Evolutionary conservation across 2,329 filamentous ascomycete species (phyloP).

Genomic region (Hyphodiscus sp.): DNA sequence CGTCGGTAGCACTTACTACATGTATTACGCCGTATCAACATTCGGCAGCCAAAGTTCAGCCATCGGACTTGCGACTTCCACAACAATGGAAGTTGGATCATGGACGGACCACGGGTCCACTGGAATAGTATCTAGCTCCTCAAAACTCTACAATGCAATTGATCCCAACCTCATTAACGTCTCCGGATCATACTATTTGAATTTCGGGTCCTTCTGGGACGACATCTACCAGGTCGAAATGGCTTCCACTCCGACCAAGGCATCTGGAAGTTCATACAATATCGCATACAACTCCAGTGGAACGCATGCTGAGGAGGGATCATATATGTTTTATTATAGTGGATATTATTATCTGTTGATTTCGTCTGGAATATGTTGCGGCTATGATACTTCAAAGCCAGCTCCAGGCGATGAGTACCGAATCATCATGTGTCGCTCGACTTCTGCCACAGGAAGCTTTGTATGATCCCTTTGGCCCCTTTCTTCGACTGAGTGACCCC

Average conservation of each 20-base stretch:
- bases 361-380: conserved; percentile 54
- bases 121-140: conserved; percentile 40
- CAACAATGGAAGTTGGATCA: conserved; percentile 43
- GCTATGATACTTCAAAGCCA: conserved; percentile 43
- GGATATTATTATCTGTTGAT: conserved; percentile 61
- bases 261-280: conserved; percentile 34
- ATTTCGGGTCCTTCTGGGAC: conserved; percentile 64
- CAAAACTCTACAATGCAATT: conserved; percentile 52
- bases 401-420: conserved; percentile 56
- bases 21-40: conserved; percentile 52
- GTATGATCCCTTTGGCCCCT: conserved; percentile 24
- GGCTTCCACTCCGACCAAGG: conserved; percentile 22
- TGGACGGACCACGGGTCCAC: conserved; percentile 55
- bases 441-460: conserved; percentile 45
- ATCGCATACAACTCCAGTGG: conserved; percentile 47
- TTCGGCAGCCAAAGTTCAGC: conserved; percentile 48
- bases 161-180: conserved; percentile 47
- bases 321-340: conserved; percentile 47
- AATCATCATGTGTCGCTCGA: conserved; percentile 57
- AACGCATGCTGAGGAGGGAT: conserved; percentile 48
- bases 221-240: conserved; percentile 53
- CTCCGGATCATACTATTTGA: conserved; percentile 41
- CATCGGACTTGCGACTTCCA: conserved; percentile 41
- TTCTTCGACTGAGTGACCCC: too few species aligned
- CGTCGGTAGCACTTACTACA: conserved; percentile 52